Evolutionary conservation across 352 stramenopile genomes (phyloP).

Genomic region (Pythium insidiosum): DNA sequence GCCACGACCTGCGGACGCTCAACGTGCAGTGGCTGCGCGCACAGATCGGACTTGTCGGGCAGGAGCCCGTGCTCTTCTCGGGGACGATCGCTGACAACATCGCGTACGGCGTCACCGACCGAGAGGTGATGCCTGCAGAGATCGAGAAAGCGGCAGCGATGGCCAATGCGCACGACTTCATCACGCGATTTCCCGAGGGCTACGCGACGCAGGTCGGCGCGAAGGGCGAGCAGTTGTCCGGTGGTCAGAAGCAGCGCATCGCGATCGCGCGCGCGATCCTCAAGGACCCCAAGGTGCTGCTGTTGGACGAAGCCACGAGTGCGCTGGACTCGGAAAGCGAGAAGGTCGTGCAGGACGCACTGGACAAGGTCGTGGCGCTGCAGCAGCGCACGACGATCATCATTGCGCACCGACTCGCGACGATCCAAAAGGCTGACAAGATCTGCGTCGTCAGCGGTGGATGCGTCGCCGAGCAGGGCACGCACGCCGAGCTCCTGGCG

Average conservation of each 20-base stretch:
- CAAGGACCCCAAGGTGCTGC: conserved; percentile 74
- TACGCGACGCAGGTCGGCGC: conserved; percentile 92
- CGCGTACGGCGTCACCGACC: conserved; percentile 31
- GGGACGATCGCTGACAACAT: conserved; percentile 69
- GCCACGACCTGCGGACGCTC: conserved; percentile 46
- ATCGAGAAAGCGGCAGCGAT: conserved; percentile 86
- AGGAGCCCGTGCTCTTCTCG: conserved; percentile 45
- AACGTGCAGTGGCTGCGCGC: conserved; percentile 43
- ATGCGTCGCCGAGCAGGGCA: conserved; percentile 88
- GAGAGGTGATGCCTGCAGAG: conserved; percentile 43
- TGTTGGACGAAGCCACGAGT: conserved; percentile 91
- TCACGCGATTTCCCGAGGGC: conserved; percentile 81
- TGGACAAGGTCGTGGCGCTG: conserved; percentile 55
- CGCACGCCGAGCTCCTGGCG: conserved; percentile 84
- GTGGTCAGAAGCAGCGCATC: conserved; percentile 74
- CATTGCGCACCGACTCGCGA: conserved; percentile 91
- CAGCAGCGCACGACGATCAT: conserved; percentile 85
- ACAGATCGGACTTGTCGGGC: conserved; percentile 43
- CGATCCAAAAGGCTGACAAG: conserved; percentile 90
- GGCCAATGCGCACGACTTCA: conserved; percentile 92
- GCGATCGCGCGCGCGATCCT: conserved; percentile 91
- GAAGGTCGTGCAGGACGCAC: conserved; percentile 70
- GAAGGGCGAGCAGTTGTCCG: conserved; percentile 78
- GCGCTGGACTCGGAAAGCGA: conserved; percentile 80
- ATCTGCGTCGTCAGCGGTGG: conserved; percentile 93